Conservation (phyloP, 305 asterid genomes). For the Ilex paraguariensis region DNA sequence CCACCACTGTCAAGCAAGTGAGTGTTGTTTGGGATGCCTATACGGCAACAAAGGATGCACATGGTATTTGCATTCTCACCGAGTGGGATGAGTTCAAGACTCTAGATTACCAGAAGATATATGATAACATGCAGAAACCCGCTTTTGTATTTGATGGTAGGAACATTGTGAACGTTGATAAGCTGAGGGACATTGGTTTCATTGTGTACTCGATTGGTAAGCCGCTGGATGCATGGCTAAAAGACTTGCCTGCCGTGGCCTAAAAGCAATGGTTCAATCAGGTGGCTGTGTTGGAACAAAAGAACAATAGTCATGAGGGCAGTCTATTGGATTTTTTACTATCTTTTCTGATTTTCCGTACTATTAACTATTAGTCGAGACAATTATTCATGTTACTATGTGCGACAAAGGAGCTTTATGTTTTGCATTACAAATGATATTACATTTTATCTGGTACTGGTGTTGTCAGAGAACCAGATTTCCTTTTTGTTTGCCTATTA, state of each 20-base stretch:
- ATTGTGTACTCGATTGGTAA: constrained; percentile 76
- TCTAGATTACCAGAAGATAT: constrained; percentile 73
- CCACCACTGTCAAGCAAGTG: constrained; percentile 64
- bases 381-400: not conserved
- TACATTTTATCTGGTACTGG: not conserved
- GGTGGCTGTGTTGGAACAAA: not conserved
- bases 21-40: constrained; percentile 74
- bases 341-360: not conserved
- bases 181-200: constrained; percentile 71
- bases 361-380: too few species aligned
- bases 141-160: constrained; percentile 72
- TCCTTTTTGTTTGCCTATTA: too few species aligned
- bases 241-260: constrained; percentile 81
- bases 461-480: not conserved
- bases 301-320: not conserved
- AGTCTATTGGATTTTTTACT: not conserved
- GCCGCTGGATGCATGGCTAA: constrained; percentile 81
- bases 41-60: constrained; percentile 72
- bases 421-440: not conserved
- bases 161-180: constrained; percentile 42
- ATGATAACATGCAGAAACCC: constrained; percentile 78
- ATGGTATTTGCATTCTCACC: constrained; percentile 78
- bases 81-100: constrained; percentile 91
- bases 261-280: constrained; percentile 14
- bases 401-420: not conserved